Evolutionary conservation across 768 basidiomycete species (phyloP).

Genomic region (Auricularia sp.): DNA sequence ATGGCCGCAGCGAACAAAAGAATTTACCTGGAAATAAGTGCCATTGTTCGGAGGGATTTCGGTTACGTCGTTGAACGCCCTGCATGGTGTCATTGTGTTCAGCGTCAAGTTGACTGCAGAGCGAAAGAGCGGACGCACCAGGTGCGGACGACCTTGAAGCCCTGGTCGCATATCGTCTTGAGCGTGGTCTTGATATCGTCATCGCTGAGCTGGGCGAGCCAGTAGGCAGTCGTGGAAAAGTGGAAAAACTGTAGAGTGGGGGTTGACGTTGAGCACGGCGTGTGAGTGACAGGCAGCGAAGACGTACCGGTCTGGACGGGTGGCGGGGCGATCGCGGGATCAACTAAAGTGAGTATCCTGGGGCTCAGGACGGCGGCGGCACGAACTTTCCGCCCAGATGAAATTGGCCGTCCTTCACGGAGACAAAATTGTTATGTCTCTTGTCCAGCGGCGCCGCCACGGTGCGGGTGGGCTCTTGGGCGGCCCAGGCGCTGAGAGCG

Average conservation of each 20-base stretch:
- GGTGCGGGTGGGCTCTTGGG: not conserved
- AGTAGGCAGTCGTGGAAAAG: slow-evolving; percentile 52
- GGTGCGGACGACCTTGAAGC: slow-evolving; percentile 49
- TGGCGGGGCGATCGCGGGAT: not conserved
- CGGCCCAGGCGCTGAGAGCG: not conserved
- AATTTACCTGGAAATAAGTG: slow-evolving; percentile 50
- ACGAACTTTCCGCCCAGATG: not conserved
- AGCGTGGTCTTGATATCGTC: slow-evolving; percentile 50
- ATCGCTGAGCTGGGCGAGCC: slow-evolving; percentile 46
- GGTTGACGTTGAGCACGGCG: no score
- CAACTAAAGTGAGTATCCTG: not conserved
- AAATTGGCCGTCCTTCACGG: not conserved
- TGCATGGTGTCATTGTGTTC: slow-evolving; percentile 1
- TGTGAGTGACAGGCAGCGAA: not conserved
- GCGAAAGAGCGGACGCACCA: slow-evolving; percentile 28
- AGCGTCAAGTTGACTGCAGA: not conserved
- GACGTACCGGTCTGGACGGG: not conserved
- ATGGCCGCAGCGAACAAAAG: not conserved
- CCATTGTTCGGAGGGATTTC: slow-evolving; percentile 44
- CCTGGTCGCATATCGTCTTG: slow-evolving; percentile 44
- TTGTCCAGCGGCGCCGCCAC: not conserved
- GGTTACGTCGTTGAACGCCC: slow-evolving; percentile 44
- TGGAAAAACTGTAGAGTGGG: not conserved
- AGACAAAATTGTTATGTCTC: not conserved
- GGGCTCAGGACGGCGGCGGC: not conserved